Base-by-base conservation (phyloP, 148 eudicot genomes). In the Persicaria tinctoria region DNA sequence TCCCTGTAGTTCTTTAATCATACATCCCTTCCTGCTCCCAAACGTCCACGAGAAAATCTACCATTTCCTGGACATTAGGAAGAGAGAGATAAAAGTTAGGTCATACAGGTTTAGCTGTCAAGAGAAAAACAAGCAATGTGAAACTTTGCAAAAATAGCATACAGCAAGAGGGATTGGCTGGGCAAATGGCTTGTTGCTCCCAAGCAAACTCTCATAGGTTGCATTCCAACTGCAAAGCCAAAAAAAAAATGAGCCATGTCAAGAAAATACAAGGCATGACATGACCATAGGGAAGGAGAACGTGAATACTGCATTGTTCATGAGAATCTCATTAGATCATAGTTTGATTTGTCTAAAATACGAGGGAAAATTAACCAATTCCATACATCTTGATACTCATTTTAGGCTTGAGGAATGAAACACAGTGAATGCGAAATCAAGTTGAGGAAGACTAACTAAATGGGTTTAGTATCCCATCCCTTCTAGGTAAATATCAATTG, bases 1-100 rank as follows among this genome's bases (percentile, higher is more conserved):
- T 44, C 70, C 5, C 13, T 63, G 68, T 4, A 12, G n/a, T 41
- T 73, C 77, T 75, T 88, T 86, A 92, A 77, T 89, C 91, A 77
- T 93, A 90, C 89, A 89, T 76, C 68, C 97, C 97, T 74, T 90
- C 96, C 75, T 90, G 89, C 81, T 93, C 93, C 97, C 97, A 93
- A 13, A 89, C 55, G 74, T 90, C 91, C 3, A 93, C 96, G 0
- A 93, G 89, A 81, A 92, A 89, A 87, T 89, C 89, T 20, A 89
- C 90, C 96, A 93, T 90, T 82, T 89, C 96, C 97, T 93, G 87
- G 46, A 32, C 45, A 57, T 59, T 13, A 46, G 53, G 32, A 13
- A 38, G 66, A 74, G 51, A 74, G 76, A 14, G 14, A 17, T 74
- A 11, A 17, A 13, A 46, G 6, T 78, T 75, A n/a, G 8, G 14